These are phyloP conservation scores for Pichia sp. DNA, from an alignment of 1,139 yeast species.

Conservation along the genomic window DNA sequence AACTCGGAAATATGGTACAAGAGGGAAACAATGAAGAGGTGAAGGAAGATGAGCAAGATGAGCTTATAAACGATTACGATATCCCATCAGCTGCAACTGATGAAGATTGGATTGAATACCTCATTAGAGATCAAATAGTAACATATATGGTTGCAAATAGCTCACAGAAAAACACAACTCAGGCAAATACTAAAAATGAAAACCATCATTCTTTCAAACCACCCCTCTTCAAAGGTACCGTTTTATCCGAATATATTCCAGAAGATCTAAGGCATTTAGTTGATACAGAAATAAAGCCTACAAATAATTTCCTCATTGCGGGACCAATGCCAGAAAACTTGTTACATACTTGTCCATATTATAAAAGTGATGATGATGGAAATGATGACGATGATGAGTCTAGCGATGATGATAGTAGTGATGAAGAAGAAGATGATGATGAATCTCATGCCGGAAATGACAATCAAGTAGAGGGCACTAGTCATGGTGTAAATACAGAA, in stretches of 20 bases:
- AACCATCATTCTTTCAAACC: conserved; percentile 22
- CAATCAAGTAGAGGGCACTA: background rate
- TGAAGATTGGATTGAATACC: conserved; percentile 33
- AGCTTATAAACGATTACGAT: conserved; percentile 16
- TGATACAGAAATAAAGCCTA: conserved; percentile 20
- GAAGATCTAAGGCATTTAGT: conserved; percentile 22
- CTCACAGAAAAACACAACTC: conserved; percentile 1
- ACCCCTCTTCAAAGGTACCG: conserved; percentile 25
- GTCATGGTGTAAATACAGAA: background rate
- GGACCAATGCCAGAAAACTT: conserved; percentile 35
- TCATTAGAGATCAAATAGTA: conserved; percentile 28
- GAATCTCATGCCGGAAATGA: background rate
- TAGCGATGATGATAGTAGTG: conserved; percentile 7
- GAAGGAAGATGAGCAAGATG: conserved; percentile 4
- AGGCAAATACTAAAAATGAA: conserved; percentile 10
- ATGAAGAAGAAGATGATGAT: conserved; percentile 3
- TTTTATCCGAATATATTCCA: conserved; percentile 28
- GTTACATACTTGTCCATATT: conserved; percentile 31
- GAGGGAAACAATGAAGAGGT: background rate
- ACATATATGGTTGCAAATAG: conserved; percentile 12
- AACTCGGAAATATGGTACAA: background rate
- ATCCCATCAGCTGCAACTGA: conserved; percentile 25
- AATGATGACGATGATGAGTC: background rate
- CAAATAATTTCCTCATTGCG: conserved; percentile 29
- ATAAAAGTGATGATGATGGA: conserved; percentile 20